Percentiles rank a stretch among this genome's conserved stretches.
phyloP scores from a whole-genome alignment of 2,329 filamentous ascomycete species.

The Trichoderma citrinoviride region DNA sequence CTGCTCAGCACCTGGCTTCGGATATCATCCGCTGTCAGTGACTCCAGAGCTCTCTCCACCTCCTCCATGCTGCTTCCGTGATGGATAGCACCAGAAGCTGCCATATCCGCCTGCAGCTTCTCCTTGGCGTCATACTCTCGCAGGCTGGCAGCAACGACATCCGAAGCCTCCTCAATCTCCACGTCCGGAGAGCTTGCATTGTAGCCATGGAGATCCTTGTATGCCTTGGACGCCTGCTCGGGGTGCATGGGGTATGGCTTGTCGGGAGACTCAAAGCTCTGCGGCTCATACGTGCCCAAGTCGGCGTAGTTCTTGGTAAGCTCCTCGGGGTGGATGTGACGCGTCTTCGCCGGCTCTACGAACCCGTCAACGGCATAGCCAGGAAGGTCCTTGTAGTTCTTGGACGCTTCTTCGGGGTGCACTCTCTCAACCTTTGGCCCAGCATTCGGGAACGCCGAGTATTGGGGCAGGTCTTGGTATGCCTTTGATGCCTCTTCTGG shows the following conservation, averaged over 20 bases:
- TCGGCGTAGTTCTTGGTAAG: slow-evolving; percentile 42
- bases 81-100: slow-evolving; percentile 24
- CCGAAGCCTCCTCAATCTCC: slow-evolving; percentile 34
- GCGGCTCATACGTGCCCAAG: slow-evolving; percentile 40
- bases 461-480: slow-evolving; percentile 38
- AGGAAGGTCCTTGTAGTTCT: slow-evolving; percentile 36
- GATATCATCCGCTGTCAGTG: slow-evolving; percentile 34
- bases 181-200: slow-evolving; percentile 38
- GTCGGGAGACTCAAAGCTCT: slow-evolving; percentile 31
- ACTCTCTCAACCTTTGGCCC: slow-evolving; percentile 27
- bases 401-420: slow-evolving; percentile 38
- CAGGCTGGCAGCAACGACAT: slow-evolving; percentile 37
- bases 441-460: slow-evolving; percentile 31
- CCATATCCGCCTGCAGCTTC: slow-evolving; percentile 23
- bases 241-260: slow-evolving; percentile 32
- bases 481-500: slow-evolving; percentile 39
- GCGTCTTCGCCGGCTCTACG: slow-evolving; percentile 29
- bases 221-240: slow-evolving; percentile 39
- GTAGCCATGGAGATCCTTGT: slow-evolving; percentile 44
- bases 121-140: slow-evolving; percentile 39
- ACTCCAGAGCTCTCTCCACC: slow-evolving; percentile 26
- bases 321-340: slow-evolving; percentile 40
- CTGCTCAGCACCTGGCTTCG: slow-evolving; percentile 34
- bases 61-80: slow-evolving; percentile 21
- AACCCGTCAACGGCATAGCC: slow-evolving; percentile 34